Conservation (phyloP, 768 basidiomycete genomes). For the Suillus ampliporus region DNA sequence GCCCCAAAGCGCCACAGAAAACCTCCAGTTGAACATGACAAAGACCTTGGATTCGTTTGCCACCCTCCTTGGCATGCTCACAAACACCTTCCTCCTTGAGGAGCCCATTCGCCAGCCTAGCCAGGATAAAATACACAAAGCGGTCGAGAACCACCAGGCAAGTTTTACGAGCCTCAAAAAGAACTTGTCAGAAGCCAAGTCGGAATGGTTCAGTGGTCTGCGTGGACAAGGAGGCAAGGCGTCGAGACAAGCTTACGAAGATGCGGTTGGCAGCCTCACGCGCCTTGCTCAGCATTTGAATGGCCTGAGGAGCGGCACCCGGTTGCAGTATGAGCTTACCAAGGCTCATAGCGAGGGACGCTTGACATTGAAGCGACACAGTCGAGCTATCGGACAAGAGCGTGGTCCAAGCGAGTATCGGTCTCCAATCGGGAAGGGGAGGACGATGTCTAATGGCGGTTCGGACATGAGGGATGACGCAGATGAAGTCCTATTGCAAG, state of each 20-base stretch:
- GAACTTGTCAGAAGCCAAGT: slow-evolving; percentile 84
- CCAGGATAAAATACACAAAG: slow-evolving; percentile 71
- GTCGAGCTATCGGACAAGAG: slow-evolving; percentile 24
- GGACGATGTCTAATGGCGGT: slow-evolving; percentile 32
- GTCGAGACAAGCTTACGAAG: slow-evolving; percentile 72
- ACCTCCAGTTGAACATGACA: slow-evolving; percentile 84
- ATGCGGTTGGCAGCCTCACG: slow-evolving; percentile 86
- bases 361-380: slow-evolving; percentile 37
- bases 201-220: slow-evolving; percentile 65
- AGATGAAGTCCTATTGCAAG: slow-evolving; percentile 44
- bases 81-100: slow-evolving; percentile 85
- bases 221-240: slow-evolving; percentile 29
- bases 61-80: slow-evolving; percentile 82
- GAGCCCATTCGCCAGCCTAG: slow-evolving; percentile 61
- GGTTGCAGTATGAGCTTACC: slow-evolving; percentile 82
- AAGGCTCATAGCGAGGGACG: slow-evolving; percentile 59
- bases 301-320: slow-evolving; percentile 83
- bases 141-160: slow-evolving; percentile 84
- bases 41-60: slow-evolving; percentile 88
- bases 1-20: slow-evolving; percentile 83
- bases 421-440: slow-evolving; percentile 24
- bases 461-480: slow-evolving; percentile 48
- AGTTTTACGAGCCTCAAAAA: slow-evolving; percentile 91
- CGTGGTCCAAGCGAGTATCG: slow-evolving; percentile 9
- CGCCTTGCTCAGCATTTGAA: slow-evolving; percentile 93